Conservation (phyloP, 345 rosid species). For the Toxicodendron radicans region DNA sequence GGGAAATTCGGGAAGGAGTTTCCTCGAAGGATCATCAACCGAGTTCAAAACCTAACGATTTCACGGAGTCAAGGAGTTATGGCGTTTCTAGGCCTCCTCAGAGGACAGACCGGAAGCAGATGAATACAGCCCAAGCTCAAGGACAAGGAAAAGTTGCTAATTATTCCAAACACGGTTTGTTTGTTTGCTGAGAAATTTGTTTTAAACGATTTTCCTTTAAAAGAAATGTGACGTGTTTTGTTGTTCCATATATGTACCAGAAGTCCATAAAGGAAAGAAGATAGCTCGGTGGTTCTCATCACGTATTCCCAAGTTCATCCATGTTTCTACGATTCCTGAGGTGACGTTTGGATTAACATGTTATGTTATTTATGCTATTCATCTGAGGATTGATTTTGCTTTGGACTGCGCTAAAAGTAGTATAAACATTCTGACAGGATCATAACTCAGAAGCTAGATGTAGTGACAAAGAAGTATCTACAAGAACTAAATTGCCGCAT, state of each 20-base stretch:
- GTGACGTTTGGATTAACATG: conserved; percentile 26
- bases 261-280: conserved; percentile 53
- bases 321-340: conserved; percentile 42
- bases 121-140: conserved; percentile 38
- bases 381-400: conserved; percentile 5
- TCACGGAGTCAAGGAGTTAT: conserved; percentile 29
- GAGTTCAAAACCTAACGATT: conserved; percentile 42
- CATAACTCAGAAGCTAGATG: conserved; percentile 31
- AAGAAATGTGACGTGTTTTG: conserved; percentile 9
- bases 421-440: conserved; percentile 37
- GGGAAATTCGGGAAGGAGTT: conserved; percentile 27
- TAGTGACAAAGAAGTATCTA: conserved; percentile 30
- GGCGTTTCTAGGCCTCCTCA: conserved; percentile 46
- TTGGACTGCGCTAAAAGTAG: conserved; percentile 5
- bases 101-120: conserved; percentile 34
- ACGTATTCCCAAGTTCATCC: conserved; percentile 42
- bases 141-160: conserved; percentile 27
- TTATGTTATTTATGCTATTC: conserved; percentile 3
- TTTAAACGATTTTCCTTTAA: neutral
- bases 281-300: conserved; percentile 60
- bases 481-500: conserved; percentile 27
- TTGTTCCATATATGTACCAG: conserved; percentile 29
- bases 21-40: conserved; percentile 24
- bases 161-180: conserved; percentile 44
- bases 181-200: neutral